These are phyloP conservation scores for Puccinia hordei DNA, from an alignment of 1,284 basidiomycete genomes.

Conservation along the genomic window DNA sequence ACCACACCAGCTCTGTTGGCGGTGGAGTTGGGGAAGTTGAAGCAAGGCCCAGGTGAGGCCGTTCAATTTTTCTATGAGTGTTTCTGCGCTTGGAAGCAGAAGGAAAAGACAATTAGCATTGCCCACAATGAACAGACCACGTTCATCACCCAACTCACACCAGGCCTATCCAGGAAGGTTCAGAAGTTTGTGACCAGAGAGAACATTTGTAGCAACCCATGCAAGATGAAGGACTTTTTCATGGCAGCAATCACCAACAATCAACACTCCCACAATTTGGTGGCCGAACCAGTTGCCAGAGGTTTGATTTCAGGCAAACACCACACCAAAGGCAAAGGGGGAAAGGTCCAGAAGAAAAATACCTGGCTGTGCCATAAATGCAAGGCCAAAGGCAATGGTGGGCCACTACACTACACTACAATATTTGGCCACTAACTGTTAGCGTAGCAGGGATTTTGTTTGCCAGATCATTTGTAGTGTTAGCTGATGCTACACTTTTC, in stretches of 20 bases:
- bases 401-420: no score
- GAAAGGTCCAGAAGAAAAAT: slow-evolving; percentile 1
- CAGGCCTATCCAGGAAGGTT: neutral
- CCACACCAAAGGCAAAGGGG: neutral
- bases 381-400: neutral
- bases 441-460: no score
- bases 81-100: neutral
- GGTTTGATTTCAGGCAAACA: neutral
- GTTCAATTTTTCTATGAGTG: neutral
- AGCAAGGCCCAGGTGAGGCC: neutral
- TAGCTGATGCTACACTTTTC: no score
- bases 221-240: neutral
- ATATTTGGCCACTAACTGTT: no score
- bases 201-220: no score
- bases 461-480: no score
- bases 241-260: neutral
- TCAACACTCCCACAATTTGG: neutral
- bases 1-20: neutral
- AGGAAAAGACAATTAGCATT: neutral
- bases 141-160: neutral
- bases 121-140: neutral
- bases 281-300: neutral
- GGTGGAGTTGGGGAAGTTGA: neutral
- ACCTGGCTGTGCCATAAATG: neutral
- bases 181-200: neutral